Base-by-base conservation (phyloP, 2,329 filamentous ascomycete species). In the Ilyonectria robusta region DNA sequence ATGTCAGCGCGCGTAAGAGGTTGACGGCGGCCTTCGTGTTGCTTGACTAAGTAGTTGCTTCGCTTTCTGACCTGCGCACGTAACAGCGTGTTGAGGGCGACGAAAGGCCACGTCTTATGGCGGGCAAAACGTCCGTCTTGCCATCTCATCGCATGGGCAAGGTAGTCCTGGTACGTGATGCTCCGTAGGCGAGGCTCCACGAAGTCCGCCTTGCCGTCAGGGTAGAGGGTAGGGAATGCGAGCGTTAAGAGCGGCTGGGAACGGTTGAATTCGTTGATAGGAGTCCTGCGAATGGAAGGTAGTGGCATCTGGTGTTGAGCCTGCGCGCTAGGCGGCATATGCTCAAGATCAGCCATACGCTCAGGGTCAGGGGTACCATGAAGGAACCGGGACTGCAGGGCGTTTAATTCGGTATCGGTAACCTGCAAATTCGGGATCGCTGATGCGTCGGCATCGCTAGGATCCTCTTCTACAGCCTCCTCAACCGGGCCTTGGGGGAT, bases 181-280 rank as follows among this genome's bases (percentile, higher is more conserved):
- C 35, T 40, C 35, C 11, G 35, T 40, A 40, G 35, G 35, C 35
- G 35, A 40, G 35, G 35, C 35, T 40, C 35, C 35, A 40, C 11
- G 51, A 55, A 55, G 51, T 55, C 51, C 15, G 51, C 51, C 51
- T 55, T 55, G 33, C 51, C 51, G 51, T 55, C 51, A 40, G 51
- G 51, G 51, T 55, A 55, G 51, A 55, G 51, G 6, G 51, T 55
- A 11, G 51, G 51, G 51, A 55, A 55, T 33, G 31, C 51, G 51
- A 55, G 51, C 51, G 51, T 15, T 15, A 55, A 26, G 33, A 55
- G 51, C 51, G 51, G 51, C 33, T 55, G n/a, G 51, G 51, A 55
- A 55, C 51, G 51, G 51, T 55, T 55, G 51, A 55, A 55, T 55
- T 55, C 51, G 11, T 55, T 55, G 3, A 55, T 55, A 55, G 51